A percentile compares a stretch with the other conserved stretches of the same genome.
These are phyloP conservation scores for Lipomyces starkeyi DNA, from an alignment of 805 yeast genomes.

Conservation along the genomic window DNA sequence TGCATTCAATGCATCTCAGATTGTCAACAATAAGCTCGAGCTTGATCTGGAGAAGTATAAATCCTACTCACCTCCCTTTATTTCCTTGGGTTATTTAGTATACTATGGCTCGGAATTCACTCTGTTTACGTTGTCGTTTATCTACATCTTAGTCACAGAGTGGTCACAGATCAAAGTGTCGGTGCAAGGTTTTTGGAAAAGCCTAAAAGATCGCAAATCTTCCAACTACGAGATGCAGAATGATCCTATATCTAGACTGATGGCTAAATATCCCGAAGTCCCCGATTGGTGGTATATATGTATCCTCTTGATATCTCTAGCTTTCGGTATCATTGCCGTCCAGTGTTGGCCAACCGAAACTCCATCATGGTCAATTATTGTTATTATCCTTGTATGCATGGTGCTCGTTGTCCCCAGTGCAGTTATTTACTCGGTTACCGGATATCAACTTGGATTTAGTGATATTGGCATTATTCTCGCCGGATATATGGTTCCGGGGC, in stretches of 20 bases:
- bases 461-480: slow-evolving; percentile 68
- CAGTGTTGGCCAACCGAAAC: slow-evolving; percentile 55
- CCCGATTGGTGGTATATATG: slow-evolving; percentile 75
- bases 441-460: slow-evolving; percentile 63
- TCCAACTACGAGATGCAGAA: slow-evolving; percentile 64
- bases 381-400: slow-evolving; percentile 58
- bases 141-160: slow-evolving; percentile 55
- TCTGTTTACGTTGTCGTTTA: slow-evolving; percentile 58
- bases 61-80: slow-evolving; percentile 66
- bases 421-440: slow-evolving; percentile 66
- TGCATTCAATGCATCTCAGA: slow-evolving; percentile 56
- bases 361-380: slow-evolving; percentile 67
- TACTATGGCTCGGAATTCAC: slow-evolving; percentile 59
- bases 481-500: slow-evolving; percentile 64
- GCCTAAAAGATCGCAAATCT: slow-evolving; percentile 55
- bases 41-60: slow-evolving; percentile 57
- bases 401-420: slow-evolving; percentile 68
- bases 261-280: slow-evolving; percentile 64
- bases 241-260: slow-evolving; percentile 54
- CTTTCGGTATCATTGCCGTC: slow-evolving; percentile 44
- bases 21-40: slow-evolving; percentile 52
- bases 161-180: slow-evolving; percentile 57
- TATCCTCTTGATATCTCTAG: slow-evolving; percentile 53
- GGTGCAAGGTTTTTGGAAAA: slow-evolving; percentile 51
- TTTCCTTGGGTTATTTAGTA: slow-evolving; percentile 59